phyloP scores from a whole-genome alignment of 371 early-diverging fungal species.

The Globomyces sp. region DNA sequence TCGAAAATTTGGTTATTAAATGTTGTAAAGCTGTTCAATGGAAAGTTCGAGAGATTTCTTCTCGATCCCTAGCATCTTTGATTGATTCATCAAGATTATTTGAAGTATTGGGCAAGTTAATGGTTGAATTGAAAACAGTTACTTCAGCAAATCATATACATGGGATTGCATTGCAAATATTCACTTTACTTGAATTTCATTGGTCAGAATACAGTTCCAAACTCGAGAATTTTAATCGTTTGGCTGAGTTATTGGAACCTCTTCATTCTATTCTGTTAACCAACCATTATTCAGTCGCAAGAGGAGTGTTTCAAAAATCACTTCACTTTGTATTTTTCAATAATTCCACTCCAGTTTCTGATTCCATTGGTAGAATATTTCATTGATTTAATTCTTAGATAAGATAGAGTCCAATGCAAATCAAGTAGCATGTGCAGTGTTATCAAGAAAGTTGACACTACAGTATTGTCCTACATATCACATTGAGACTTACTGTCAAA shows the following conservation, averaged over 20 bases:
- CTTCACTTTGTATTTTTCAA: background rate
- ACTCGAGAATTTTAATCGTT: background rate
- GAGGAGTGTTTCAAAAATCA: conserved; percentile 5
- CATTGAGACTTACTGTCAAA: conserved; percentile 1
- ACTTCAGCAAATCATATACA: conserved; percentile 65
- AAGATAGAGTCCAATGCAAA: background rate
- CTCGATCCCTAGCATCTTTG: conserved; percentile 74
- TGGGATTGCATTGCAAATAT: conserved; percentile 66
- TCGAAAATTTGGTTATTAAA: conserved; percentile 68
- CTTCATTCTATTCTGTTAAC: background rate
- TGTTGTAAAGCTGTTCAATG: conserved; percentile 74
- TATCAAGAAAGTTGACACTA: background rate
- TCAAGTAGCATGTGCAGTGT: background rate
- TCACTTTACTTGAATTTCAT: conserved; percentile 62
- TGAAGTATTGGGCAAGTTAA: conserved; percentile 36
- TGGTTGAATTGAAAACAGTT: conserved; percentile 14
- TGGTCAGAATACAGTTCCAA: conserved; percentile 29
- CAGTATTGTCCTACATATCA: conserved; percentile 10
- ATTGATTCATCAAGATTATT: conserved; percentile 54
- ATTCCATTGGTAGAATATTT: background rate
- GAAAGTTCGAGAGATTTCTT: conserved; percentile 85
- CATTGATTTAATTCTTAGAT: background rate
- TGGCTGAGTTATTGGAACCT: background rate
- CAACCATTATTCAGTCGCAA: conserved; percentile 8
- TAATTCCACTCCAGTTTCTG: background rate